Conservation (phyloP, 306 rosid genomes). For the Trifolium fragiferum region DNA sequence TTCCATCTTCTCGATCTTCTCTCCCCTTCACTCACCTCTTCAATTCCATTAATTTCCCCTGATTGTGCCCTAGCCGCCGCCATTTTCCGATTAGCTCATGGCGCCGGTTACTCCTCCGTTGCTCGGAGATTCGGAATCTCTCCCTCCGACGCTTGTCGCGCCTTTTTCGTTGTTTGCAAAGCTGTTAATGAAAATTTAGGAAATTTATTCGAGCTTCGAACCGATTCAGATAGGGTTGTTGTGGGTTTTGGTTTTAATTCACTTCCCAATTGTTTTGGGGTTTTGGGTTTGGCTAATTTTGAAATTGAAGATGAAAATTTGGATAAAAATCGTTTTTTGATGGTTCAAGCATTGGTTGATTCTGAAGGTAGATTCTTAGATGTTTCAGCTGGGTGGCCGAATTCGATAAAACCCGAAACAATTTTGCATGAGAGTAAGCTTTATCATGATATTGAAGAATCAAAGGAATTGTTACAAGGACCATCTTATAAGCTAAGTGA, state of each 20-base stretch:
- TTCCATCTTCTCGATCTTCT: slow-evolving; percentile 60
- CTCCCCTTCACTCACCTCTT: slow-evolving; percentile 44
- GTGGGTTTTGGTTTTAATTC: slow-evolving; percentile 70
- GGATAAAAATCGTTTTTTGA: slow-evolving; percentile 52
- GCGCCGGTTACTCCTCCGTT: slow-evolving; percentile 61
- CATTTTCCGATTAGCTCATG: slow-evolving; percentile 75
- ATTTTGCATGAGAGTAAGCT: slow-evolving; percentile 75
- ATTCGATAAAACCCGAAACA: slow-evolving; percentile 59
- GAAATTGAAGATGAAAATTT: slow-evolving; percentile 44
- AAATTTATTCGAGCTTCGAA: slow-evolving; percentile 63
- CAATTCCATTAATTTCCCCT: slow-evolving; percentile 51
- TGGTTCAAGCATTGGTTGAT: slow-evolving; percentile 82
- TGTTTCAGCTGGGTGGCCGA: slow-evolving; percentile 90
- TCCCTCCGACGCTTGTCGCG: slow-evolving; percentile 60
- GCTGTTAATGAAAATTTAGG: slow-evolving; percentile 55
- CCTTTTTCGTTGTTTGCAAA: slow-evolving; percentile 64
- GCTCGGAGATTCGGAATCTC: slow-evolving; percentile 63
- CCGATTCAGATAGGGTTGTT: slow-evolving; percentile 49
- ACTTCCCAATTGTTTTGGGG: slow-evolving; percentile 82
- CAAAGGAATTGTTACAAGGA: slow-evolving; percentile 67
- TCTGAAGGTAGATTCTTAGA: slow-evolving; percentile 77
- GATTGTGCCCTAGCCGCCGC: slow-evolving; percentile 68
- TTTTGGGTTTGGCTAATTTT: slow-evolving; percentile 63
- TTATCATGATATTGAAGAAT: slow-evolving; percentile 59
- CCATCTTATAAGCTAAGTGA: slow-evolving; percentile 55